Base-by-base conservation (phyloP, 805 yeast genomes). In the Candida maris region DNA sequence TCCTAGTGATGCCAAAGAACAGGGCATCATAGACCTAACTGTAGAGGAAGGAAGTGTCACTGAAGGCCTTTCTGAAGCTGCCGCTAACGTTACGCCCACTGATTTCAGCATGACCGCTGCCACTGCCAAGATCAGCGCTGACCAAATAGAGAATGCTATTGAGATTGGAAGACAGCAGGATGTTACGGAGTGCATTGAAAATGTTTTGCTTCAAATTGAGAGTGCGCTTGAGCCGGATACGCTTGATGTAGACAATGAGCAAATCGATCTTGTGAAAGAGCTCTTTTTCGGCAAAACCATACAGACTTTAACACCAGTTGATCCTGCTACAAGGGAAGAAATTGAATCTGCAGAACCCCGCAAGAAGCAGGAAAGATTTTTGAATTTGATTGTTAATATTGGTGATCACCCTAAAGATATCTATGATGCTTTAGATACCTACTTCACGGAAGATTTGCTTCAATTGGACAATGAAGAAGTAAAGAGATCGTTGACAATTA, bases 101-200 rank as follows among this genome's bases (percentile, higher is more conserved):
- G 32, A 12, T 64, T 13, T 60, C 62, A 32, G 19, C 12, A 32
- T 42, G 32, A 60, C 44, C 8, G 57, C 58, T 4, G 56, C 56
- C 55, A 50, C 55, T 15, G 61, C 61, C 3, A 54, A 55, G 25
- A 75, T 75, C 10, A 66, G 71, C 41, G 62, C 77, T 4, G 85
- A 79, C 43, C 87, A 82, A 51, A 72, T 83, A 61, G 88, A 78
- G 39, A 75, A 80, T 49, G 80, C 93, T 0, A 67, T 81, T 35
- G 89, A 85, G 53, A 68, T 81, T 52, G 95, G 96, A 2, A 70
- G 95, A 46, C 98, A 93, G 57, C 98, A 93, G 58, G 98, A 93
- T 65, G 97, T 93, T 14, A 88, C 97, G 0, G 98, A 93, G 57
- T 91, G 97, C 59, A 88, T 91, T 52, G 95, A 89, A 37, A 93